Evolutionary conservation across 495 filamentous ascomycete genomes (phyloP).

Genomic region (Cryomyces minteri): DNA sequence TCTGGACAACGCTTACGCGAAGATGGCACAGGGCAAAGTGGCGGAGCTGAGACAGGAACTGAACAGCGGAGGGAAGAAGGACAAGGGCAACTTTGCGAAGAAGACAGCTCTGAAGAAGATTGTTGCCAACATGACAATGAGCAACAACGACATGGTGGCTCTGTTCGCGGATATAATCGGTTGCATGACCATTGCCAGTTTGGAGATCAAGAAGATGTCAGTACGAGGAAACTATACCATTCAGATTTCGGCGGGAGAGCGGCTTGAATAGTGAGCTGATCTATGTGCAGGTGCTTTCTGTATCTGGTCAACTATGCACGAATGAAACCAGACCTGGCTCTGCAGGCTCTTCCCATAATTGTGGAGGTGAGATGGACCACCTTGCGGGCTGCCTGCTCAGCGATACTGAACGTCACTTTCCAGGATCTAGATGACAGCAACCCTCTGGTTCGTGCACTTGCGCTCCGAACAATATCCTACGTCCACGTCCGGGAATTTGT

Average conservation of each 20-base stretch:
- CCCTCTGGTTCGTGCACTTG: slow-evolving; percentile 81
- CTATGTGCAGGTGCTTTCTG: slow-evolving; percentile 65
- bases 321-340: slow-evolving; percentile 82
- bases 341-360: slow-evolving; percentile 81
- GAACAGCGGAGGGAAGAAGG: slow-evolving; percentile 86
- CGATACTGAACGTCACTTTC: not conserved
- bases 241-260: not conserved
- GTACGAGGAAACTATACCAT: slow-evolving; percentile 8
- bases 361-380: slow-evolving; percentile 39
- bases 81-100: slow-evolving; percentile 93
- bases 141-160: slow-evolving; percentile 98
- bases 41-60: slow-evolving; percentile 92
- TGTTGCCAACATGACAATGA: slow-evolving; percentile 99
- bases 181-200: slow-evolving; percentile 81
- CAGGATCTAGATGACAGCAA: slow-evolving; percentile 92
- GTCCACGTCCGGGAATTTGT: slow-evolving; percentile 95
- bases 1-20: no score
- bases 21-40: slow-evolving; percentile 73
- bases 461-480: slow-evolving; percentile 90
- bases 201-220: slow-evolving; percentile 99
- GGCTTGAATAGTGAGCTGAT: not conserved
- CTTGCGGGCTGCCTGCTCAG: not conserved
- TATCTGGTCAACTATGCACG: slow-evolving; percentile 94
- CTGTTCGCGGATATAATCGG: slow-evolving; percentile 88
- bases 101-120: slow-evolving; percentile 99